phyloP scores from a whole-genome alignment of 257 asterid species.

The Voacanga thouarsii region DNA sequence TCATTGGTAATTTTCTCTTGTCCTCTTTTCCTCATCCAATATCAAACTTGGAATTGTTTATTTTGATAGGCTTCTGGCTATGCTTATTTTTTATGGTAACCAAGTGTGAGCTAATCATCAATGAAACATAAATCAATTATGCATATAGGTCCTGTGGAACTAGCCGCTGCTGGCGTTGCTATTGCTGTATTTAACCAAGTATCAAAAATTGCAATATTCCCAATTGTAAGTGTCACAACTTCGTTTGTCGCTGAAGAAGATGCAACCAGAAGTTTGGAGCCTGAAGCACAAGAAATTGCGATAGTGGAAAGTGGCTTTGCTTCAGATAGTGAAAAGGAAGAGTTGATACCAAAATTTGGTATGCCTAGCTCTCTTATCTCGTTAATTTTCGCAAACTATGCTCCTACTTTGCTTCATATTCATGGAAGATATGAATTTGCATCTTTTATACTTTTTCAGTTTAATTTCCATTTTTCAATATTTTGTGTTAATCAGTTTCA shows the following conservation, averaged over 20 bases:
- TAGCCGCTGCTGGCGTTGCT: slow-evolving; percentile 62
- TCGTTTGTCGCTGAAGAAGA: slow-evolving; percentile 72
- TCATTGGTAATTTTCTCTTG: background rate
- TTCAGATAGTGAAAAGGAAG: slow-evolving; percentile 8
- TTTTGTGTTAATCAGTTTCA: background rate
- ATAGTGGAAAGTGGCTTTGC: slow-evolving; percentile 7
- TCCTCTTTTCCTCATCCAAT: background rate
- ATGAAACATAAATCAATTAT: background rate
- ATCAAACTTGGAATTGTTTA: background rate
- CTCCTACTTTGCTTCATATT: background rate
- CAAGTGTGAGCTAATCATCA: background rate
- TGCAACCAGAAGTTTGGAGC: slow-evolving; percentile 20
- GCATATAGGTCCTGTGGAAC: slow-evolving; percentile 48
- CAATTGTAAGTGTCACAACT: slow-evolving; percentile 60
- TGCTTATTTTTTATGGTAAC: background rate
- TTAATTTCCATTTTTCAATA: background rate
- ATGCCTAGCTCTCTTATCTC: background rate
- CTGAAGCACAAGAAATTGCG: slow-evolving; percentile 30
- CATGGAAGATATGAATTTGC: background rate
- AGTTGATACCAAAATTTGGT: slow-evolving; percentile 14
- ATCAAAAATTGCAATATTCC: slow-evolving; percentile 53
- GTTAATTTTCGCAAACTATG: background rate
- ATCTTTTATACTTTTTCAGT: background rate
- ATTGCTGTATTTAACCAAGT: slow-evolving; percentile 58
- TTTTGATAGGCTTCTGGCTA: background rate